Percentiles rank a stretch among this genome's conserved stretches.
Evolutionary conservation across 2,329 filamentous ascomycete genomes (phyloP).

Genomic region (Leptodontidium sp.): DNA sequence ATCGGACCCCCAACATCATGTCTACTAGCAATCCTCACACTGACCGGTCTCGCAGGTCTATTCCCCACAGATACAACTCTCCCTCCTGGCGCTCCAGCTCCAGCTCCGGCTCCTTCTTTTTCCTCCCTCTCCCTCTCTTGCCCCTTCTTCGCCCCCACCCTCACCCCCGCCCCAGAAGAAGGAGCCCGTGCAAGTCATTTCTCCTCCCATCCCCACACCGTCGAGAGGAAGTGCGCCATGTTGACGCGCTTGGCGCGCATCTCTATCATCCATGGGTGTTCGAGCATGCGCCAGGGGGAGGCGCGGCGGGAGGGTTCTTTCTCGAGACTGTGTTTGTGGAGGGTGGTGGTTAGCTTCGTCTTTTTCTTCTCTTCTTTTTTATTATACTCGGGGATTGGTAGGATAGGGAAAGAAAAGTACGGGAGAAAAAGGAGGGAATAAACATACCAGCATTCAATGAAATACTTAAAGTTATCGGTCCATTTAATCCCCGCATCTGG

Average conservation of each 20-base stretch:
- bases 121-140: neutral
- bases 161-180: neutral
- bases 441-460: slow-evolving; percentile 97
- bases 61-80: too few relatives aligned
- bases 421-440: slow-evolving; percentile 20
- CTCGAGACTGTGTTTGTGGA: slow-evolving; percentile 72
- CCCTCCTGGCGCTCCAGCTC: neutral
- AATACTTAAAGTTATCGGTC: slow-evolving; percentile 98
- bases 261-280: slow-evolving; percentile 98
- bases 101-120: neutral
- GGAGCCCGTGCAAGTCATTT: slow-evolving; percentile 22
- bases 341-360: slow-evolving; percentile 9
- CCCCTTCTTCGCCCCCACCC: neutral
- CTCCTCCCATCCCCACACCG: slow-evolving; percentile 93
- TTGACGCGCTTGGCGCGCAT: slow-evolving; percentile 97
- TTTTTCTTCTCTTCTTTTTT: too few relatives aligned
- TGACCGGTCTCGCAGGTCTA: neutral
- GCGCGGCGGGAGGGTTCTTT: slow-evolving; percentile 89
- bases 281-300: slow-evolving; percentile 97
- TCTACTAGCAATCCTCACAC: neutral
- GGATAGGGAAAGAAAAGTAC: slow-evolving; percentile 11
- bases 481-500: slow-evolving; percentile 88
- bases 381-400: too few relatives aligned
- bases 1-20: slow-evolving; percentile 1
- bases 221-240: slow-evolving; percentile 91